Percentiles rank a stretch among this genome's conserved stretches.
These are phyloP conservation scores for Urostyla sp. DNA, from an alignment of 73 alveolate species.

Conservation along the genomic window DNA sequence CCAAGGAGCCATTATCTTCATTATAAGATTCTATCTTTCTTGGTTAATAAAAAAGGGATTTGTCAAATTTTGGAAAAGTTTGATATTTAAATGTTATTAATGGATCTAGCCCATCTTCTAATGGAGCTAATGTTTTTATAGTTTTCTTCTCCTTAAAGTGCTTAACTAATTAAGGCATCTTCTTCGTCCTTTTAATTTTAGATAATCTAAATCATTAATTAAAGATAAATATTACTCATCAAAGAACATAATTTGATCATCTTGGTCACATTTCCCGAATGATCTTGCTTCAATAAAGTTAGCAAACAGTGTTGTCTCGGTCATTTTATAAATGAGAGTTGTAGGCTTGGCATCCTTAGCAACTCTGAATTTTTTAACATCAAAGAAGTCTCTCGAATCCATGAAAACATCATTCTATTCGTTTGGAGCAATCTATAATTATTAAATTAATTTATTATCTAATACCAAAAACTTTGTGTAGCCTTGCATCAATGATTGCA, in stretches of 20 bases:
- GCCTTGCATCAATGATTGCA: conserved; percentile 57
- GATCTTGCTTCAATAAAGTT: conserved; percentile 76
- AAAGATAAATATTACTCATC: conserved; percentile 39
- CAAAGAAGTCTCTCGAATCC: conserved; percentile 78
- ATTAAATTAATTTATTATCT: neutral
- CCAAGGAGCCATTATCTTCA: conserved; percentile 47
- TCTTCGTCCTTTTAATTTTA: conserved; percentile 70
- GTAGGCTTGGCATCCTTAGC: conserved; percentile 66
- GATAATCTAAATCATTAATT: neutral
- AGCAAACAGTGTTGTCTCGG: conserved; percentile 77
- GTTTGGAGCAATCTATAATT: conserved; percentile 66
- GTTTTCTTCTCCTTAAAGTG: conserved; percentile 65
- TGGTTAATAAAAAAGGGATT: conserved; percentile 54
- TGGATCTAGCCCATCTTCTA: conserved; percentile 69
- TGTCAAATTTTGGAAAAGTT: conserved; percentile 62
- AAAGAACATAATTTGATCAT: conserved; percentile 66
- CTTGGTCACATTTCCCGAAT: conserved; percentile 63
- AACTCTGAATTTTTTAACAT: conserved; percentile 53
- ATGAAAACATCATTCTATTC: conserved; percentile 56
- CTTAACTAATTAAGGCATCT: conserved; percentile 59
- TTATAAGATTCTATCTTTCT: conserved; percentile 55
- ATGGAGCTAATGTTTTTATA: conserved; percentile 63
- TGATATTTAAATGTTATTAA: conserved; percentile 46
- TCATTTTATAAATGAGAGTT: conserved; percentile 64
- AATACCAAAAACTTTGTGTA: conserved; percentile 60